Evolutionary conservation across 2,329 filamentous ascomycete genomes (phyloP).

Genomic region (Colletotrichum sp.): DNA sequence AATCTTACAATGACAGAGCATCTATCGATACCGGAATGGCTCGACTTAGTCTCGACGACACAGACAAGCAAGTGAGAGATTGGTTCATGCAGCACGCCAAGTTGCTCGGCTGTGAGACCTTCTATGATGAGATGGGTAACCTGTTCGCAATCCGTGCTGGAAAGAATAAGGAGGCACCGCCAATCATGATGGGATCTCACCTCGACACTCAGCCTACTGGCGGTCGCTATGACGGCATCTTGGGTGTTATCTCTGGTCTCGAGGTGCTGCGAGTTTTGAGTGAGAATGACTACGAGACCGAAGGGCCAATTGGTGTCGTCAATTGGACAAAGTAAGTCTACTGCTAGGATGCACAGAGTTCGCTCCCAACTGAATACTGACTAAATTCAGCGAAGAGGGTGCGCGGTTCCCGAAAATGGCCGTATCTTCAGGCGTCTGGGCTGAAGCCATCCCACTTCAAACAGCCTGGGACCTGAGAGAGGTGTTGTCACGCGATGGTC

Average conservation of each 20-base stretch:
- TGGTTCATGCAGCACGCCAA: background rate
- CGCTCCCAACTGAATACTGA: background rate
- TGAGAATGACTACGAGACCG: background rate
- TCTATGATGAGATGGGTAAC: background rate
- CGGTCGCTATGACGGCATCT: background rate
- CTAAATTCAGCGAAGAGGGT: background rate
- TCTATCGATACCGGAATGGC: background rate
- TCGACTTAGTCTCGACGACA: background rate
- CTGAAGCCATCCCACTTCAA: background rate
- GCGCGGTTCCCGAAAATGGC: background rate
- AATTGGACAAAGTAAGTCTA: background rate
- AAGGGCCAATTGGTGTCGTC: background rate
- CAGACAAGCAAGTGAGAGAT: background rate
- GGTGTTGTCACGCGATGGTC: background rate
- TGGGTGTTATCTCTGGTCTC: background rate
- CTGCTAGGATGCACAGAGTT: background rate
- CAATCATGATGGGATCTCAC: background rate
- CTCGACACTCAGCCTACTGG: background rate
- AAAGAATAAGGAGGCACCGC: background rate
- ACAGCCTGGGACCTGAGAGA: background rate
- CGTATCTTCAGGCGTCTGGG: background rate
- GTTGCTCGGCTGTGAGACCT: background rate
- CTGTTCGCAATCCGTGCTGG: background rate
- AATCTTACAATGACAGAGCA: background rate
- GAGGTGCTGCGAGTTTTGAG: background rate